Conservation (phyloP, 345 rosid species). For the Eucalyptus shirleyi region DNA sequence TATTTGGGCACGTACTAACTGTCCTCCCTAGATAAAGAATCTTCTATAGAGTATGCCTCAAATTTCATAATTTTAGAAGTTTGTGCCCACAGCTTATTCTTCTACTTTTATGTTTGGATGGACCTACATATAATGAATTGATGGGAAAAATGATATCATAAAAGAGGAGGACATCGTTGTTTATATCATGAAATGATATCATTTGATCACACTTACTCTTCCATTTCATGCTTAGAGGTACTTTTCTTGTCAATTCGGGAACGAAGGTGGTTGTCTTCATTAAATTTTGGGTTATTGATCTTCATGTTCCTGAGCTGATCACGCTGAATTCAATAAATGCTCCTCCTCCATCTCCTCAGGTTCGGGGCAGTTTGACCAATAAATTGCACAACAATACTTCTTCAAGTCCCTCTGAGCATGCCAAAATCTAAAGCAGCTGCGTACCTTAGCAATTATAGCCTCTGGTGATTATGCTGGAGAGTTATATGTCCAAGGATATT, state of each 20-base stretch:
- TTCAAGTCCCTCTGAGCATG: not conserved
- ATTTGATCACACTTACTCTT: not conserved
- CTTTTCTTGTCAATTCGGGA: not conserved
- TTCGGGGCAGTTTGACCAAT: not conserved
- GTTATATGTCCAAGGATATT: not conserved
- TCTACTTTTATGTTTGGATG: not conserved
- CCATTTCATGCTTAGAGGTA: not conserved
- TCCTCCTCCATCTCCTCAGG: not conserved
- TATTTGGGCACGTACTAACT: not conserved
- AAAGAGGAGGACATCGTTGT: not conserved
- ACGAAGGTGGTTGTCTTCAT: not conserved
- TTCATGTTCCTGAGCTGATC: not conserved
- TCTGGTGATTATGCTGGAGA: not conserved
- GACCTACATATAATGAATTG: not conserved
- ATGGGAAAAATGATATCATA: not conserved
- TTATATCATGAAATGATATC: not conserved
- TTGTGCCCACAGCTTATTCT: not conserved
- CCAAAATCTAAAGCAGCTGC: not conserved
- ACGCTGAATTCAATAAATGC: not conserved
- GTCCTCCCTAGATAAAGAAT: not conserved
- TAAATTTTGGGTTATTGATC: not conserved
- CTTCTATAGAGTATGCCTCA: not conserved
- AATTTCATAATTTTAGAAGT: not conserved
- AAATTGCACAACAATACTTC: not conserved
- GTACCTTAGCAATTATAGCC: not conserved